These are phyloP conservation scores for Trametes pubescens DNA, from an alignment of 1,284 basidiomycete species.

Conservation along the genomic window DNA sequence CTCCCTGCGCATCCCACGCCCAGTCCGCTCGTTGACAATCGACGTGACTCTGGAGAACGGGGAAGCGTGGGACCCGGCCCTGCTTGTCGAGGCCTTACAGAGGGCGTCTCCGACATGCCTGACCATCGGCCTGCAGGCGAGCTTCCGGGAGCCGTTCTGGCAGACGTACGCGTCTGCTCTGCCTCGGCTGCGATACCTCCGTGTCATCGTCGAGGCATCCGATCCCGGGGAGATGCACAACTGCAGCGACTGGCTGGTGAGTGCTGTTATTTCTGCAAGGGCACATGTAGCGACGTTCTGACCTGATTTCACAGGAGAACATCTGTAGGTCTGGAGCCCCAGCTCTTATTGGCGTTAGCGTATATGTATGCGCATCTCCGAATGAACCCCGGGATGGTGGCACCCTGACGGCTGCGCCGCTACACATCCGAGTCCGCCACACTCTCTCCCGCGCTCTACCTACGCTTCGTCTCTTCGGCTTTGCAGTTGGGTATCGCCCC, in stretches of 20 bases:
- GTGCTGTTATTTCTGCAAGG: not conserved
- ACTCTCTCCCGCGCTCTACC: not conserved
- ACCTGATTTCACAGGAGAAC: too few relatives aligned
- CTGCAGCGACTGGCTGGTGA: not conserved
- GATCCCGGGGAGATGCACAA: not conserved
- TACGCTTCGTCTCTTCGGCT: not conserved
- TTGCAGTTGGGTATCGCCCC: not conserved
- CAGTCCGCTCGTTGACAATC: slow-evolving; percentile 10
- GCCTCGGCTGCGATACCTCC: slow-evolving; percentile 2
- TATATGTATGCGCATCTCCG: not conserved
- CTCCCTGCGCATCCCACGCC: slow-evolving; percentile 2
- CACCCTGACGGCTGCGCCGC: not conserved
- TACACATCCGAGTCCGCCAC: not conserved
- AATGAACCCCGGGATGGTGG: not conserved
- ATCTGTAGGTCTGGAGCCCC: too few relatives aligned
- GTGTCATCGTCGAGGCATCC: not conserved
- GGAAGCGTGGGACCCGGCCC: slow-evolving; percentile 1
- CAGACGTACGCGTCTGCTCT: slow-evolving; percentile 6
- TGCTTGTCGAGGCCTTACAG: slow-evolving; percentile 4
- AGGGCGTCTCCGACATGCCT: slow-evolving; percentile 13
- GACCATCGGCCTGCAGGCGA: slow-evolving; percentile 10
- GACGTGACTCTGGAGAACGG: slow-evolving; percentile 5
- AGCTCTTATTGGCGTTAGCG: not conserved
- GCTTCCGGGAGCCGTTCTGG: slow-evolving; percentile 10
- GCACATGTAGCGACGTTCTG: too few relatives aligned